Conservation (phyloP, 208 protist species). For the Crithidia brevicula region DNA sequence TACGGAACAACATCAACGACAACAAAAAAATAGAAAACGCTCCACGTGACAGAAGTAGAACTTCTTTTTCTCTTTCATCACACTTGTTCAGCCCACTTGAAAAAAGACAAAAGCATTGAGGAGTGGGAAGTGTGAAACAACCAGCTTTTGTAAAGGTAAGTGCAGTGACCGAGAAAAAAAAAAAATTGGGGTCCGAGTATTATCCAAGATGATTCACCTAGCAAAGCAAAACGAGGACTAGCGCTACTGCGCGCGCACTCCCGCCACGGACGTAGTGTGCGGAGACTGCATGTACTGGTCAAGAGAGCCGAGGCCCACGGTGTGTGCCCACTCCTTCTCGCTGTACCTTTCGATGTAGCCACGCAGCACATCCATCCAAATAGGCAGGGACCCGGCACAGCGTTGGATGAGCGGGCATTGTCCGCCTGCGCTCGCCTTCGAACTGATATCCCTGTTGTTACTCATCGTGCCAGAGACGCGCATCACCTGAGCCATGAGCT, state of each 20-base stretch:
- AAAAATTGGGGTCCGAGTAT: too few species aligned
- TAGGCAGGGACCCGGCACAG: constrained; percentile 16
- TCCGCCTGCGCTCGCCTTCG: constrained; percentile 9
- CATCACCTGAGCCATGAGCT: constrained; percentile 86
- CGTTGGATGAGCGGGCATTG: constrained; percentile 13
- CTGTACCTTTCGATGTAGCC: constrained; percentile 17
- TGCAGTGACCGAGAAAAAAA: too few species aligned
- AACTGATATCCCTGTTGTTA: background rate
- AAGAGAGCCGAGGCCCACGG: background rate
- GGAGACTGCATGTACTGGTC: constrained; percentile 2
- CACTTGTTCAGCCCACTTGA: too few species aligned
- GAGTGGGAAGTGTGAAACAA: too few species aligned
- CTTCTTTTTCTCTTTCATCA: too few species aligned
- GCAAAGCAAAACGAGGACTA: background rate
- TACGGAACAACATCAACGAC: too few species aligned
- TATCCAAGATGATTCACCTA: too few species aligned
- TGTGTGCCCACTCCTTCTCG: constrained; percentile 5
- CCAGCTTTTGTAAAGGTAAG: too few species aligned
- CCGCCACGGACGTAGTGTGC: background rate
- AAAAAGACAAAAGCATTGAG: too few species aligned
- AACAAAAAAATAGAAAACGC: too few species aligned
- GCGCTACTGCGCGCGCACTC: background rate
- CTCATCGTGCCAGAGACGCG: constrained; percentile 7
- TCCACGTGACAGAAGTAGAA: too few species aligned
- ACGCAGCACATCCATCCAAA: constrained; percentile 32